Percentiles rank a stretch among this genome's conserved stretches.
These are phyloP conservation scores for Apiotrichum siamense DNA, from an alignment of 1,284 basidiomycete genomes.

Conservation along the genomic window DNA sequence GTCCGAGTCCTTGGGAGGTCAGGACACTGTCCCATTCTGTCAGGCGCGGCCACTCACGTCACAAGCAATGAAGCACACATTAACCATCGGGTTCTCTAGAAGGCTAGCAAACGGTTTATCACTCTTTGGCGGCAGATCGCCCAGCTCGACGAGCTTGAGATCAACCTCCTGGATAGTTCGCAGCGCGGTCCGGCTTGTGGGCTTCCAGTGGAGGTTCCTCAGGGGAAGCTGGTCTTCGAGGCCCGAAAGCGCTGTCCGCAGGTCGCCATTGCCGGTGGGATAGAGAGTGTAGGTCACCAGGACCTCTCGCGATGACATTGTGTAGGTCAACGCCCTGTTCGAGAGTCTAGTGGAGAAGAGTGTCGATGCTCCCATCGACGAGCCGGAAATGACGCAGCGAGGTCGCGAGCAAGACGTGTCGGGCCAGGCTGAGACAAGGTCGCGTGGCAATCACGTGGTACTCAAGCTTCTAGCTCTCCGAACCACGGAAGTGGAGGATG, in stretches of 20 bases:
- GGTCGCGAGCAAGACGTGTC: too few relatives aligned
- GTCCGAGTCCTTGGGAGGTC: slow-evolving; percentile 64
- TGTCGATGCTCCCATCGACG: too few relatives aligned
- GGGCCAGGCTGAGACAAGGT: too few relatives aligned
- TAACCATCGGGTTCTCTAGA: slow-evolving; percentile 77
- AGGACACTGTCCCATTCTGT: not conserved
- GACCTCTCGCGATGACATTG: slow-evolving; percentile 28
- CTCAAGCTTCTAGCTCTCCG: too few relatives aligned
- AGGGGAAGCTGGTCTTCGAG: slow-evolving; percentile 71
- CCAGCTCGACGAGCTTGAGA: slow-evolving; percentile 64
- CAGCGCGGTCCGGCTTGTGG: slow-evolving; percentile 60
- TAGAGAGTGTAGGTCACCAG: slow-evolving; percentile 43
- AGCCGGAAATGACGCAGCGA: too few relatives aligned
- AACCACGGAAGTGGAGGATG: too few relatives aligned
- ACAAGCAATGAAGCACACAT: slow-evolving; percentile 77
- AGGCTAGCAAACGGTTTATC: slow-evolving; percentile 58
- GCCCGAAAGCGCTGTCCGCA: slow-evolving; percentile 57
- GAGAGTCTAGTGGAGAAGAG: not conserved
- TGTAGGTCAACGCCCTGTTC: not conserved
- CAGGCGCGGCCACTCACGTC: slow-evolving; percentile 56
- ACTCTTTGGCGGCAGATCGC: slow-evolving; percentile 50
- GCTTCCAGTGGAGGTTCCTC: slow-evolving; percentile 85
- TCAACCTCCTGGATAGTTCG: slow-evolving; percentile 83
- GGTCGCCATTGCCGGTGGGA: slow-evolving; percentile 23
- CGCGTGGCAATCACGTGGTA: too few relatives aligned